Evolutionary conservation across 305 asterid species (phyloP), one percentile per base, ranked within the genome.

Genomic region (Fraxinus xanthoxyloides): DNA sequence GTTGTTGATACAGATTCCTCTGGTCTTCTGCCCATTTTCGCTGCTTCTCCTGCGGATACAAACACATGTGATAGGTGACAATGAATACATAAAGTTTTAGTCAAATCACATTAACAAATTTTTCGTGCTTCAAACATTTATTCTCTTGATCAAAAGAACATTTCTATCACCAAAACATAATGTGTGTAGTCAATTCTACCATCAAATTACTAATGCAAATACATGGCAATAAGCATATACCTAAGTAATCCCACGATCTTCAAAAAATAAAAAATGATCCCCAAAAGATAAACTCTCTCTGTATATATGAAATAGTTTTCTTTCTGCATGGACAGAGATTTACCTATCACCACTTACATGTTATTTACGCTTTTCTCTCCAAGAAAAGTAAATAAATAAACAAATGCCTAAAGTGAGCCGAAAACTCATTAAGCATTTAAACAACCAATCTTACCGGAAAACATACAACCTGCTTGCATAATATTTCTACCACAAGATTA

Each of bases 1-100:
- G 98, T 82, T 93, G 94, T 83, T 92, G 97, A 82, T 93, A 90
- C 30, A 93, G 86, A 84, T 96, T 89, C 88, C 98, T 91, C 89
- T 94, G 98, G 43, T 93, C 97, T 90, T 93, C 99, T 35, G 93
- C 90, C 97, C 96, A 94, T 86, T 95, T 90, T 76, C 87, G 89
- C 72, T 90, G 94, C 82, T 92, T 94, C 98, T 95, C 23, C 99
- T 96, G 90, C 86, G 90, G 23, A 76, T 76, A 77, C 36, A 85
- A 82, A 19, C 67, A 63, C 30, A 13, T 21, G 34, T 85, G 19
- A 79, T 59, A 79, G 65, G n/a, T 46, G 56, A 46, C 36, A 72
- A 59, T 56, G 36, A 81, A 23, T 21, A 23, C 36, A 67, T 67
- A 67, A 67, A 2, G 15, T 67, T 67, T 12, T 4, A 28, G 73